Percentiles rank a stretch among this genome's conserved stretches.
Evolutionary conservation across 768 basidiomycete species (phyloP).

Genomic region (Tylopilus sp.): DNA sequence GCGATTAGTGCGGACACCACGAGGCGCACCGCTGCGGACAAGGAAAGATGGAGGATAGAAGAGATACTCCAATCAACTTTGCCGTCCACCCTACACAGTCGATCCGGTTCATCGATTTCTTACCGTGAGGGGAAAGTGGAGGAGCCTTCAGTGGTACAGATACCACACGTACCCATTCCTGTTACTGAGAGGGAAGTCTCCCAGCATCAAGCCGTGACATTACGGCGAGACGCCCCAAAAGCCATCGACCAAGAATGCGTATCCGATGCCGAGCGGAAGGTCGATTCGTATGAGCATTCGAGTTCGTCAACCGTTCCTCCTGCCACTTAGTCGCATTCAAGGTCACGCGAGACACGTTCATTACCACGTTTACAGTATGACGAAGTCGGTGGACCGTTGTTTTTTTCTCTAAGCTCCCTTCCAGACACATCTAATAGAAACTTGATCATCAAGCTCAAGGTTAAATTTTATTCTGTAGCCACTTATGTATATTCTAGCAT

Average conservation of each 20-base stretch:
- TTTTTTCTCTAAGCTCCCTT: too few species aligned
- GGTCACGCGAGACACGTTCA: background rate
- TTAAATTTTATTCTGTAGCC: background rate
- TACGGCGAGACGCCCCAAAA: background rate
- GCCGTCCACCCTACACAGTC: constrained; percentile 3
- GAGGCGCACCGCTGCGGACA: constrained; percentile 18
- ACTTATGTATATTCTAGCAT: background rate
- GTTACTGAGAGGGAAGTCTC: background rate
- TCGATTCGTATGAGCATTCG: background rate
- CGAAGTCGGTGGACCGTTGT: too few species aligned
- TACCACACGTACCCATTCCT: background rate
- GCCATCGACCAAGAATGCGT: background rate
- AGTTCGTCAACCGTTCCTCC: background rate
- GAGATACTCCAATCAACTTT: constrained; percentile 18
- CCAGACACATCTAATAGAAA: too few species aligned
- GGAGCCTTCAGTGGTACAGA: constrained; percentile 1
- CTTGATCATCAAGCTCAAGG: too few species aligned
- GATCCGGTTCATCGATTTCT: constrained; percentile 1
- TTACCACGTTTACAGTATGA: constrained; percentile 7
- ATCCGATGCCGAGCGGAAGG: background rate
- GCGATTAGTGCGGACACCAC: background rate
- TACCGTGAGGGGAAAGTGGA: constrained; percentile 1
- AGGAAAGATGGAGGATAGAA: constrained; percentile 25
- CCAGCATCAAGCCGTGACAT: background rate
- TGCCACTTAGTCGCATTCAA: background rate